Conservation (phyloP, 768 basidiomycete species). For the Lyophyllum decastes region DNA sequence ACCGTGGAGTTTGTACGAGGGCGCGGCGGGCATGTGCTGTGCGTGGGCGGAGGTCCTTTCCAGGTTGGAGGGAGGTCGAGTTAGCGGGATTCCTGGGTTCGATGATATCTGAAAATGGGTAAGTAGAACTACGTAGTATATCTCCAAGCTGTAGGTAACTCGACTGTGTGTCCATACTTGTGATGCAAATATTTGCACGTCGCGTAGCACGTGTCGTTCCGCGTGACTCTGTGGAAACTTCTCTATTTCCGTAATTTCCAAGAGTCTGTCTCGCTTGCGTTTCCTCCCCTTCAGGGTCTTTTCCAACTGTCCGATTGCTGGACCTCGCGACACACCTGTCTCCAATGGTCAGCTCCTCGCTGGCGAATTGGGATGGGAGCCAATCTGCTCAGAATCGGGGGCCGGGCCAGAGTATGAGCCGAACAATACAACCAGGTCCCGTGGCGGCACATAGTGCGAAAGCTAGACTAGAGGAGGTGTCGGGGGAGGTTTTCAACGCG, state of each 20-base stretch:
- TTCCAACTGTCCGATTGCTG: too few species aligned
- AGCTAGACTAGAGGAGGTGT: neutral
- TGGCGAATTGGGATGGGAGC: slow-evolving; percentile 19
- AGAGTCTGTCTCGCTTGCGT: neutral
- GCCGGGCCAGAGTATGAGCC: neutral
- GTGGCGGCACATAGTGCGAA: neutral
- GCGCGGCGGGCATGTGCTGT: slow-evolving; percentile 58
- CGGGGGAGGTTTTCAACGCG: slow-evolving; percentile 6
- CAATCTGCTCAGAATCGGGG: slow-evolving; percentile 5
- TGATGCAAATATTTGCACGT: neutral
- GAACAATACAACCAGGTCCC: neutral
- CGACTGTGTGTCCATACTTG: neutral
- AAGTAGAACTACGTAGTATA: too few species aligned
- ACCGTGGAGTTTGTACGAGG: slow-evolving; percentile 60
- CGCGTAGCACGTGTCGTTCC: neutral
- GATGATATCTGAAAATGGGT: slow-evolving; percentile 33
- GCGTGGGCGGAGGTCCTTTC: slow-evolving; percentile 51
- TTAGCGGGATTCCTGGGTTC: slow-evolving; percentile 39
- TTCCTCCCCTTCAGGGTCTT: neutral
- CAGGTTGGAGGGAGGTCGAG: slow-evolving; percentile 25
- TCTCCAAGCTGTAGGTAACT: too few species aligned
- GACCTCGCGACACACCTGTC: neutral
- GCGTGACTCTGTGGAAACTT: neutral
- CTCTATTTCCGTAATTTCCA: neutral
- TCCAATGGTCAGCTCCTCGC: slow-evolving; percentile 17